Conservation (phyloP, 352 stramenopile genomes). For the Pythium monospermum region DNA sequence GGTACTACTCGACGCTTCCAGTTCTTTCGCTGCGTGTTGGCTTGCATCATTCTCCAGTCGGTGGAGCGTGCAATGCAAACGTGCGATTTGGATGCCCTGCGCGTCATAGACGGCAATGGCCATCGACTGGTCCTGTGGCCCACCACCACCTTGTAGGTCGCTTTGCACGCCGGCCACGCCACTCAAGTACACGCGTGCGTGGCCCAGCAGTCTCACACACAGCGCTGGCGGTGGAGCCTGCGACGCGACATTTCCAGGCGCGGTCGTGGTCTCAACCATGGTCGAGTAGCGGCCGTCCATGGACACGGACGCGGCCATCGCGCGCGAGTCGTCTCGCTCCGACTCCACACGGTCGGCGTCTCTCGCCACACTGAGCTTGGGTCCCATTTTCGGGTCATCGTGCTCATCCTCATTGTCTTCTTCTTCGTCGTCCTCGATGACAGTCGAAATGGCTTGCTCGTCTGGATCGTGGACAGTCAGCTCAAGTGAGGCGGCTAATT, state of each 20-base stretch:
- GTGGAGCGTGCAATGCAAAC: conserved; percentile 13
- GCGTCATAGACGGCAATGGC: conserved; percentile 18
- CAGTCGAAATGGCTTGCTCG: background rate
- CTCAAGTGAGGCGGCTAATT: conserved; percentile 42
- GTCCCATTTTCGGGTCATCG: background rate
- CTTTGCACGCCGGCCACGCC: background rate
- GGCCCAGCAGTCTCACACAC: conserved; percentile 29
- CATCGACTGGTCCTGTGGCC: conserved; percentile 5
- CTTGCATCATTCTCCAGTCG: background rate
- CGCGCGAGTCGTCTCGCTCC: conserved; percentile 16
- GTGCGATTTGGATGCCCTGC: conserved; percentile 18
- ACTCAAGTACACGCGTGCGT: conserved; percentile 28
- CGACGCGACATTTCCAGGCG: conserved; percentile 1
- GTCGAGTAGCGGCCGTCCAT: conserved; percentile 17
- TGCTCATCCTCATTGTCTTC: background rate
- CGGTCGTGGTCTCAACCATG: conserved; percentile 10
- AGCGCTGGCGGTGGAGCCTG: conserved; percentile 2
- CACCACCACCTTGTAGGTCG: background rate
- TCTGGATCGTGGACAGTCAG: background rate
- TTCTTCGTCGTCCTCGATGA: conserved; percentile 8
- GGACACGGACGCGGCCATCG: conserved; percentile 16
- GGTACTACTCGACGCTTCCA: conserved; percentile 11
- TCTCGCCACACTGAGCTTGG: conserved; percentile 8
- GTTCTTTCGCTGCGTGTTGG: background rate
- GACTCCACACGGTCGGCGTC: conserved; percentile 6